These are phyloP conservation scores for Bruguiera hainesii DNA, from an alignment of 441 rosid species.

Conservation along the genomic window DNA sequence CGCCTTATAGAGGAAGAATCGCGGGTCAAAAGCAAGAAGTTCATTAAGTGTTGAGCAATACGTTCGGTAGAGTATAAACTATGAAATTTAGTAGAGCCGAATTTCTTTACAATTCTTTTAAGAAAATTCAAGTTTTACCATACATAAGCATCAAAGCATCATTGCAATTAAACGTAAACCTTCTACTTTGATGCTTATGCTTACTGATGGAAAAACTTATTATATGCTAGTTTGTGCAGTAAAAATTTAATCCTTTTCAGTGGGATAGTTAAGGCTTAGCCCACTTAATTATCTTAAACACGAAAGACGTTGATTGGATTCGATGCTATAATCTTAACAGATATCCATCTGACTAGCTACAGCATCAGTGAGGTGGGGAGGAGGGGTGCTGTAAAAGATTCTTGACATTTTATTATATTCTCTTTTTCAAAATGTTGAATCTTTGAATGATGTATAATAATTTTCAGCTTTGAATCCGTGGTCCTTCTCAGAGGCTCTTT, in stretches of 20 bases:
- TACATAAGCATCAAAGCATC: too few relatives aligned
- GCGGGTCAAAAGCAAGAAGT: too few relatives aligned
- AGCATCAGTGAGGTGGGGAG: conserved; percentile 26
- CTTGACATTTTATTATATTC: conserved; percentile 14
- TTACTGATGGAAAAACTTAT: too few relatives aligned
- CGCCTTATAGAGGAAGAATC: too few relatives aligned
- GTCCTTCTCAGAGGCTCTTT: conserved; percentile 11
- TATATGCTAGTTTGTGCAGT: background rate
- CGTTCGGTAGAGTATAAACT: too few relatives aligned
- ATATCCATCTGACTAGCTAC: conserved; percentile 9
- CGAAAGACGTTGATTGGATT: conserved; percentile 23
- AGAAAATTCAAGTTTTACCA: too few relatives aligned
- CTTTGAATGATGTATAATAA: conserved; percentile 30
- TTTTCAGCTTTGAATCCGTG: conserved; percentile 23
- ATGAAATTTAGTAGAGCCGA: too few relatives aligned
- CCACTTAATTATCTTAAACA: conserved; percentile 25
- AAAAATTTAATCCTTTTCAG: conserved; percentile 3
- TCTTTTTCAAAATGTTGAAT: conserved; percentile 25
- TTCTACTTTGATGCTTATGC: too few relatives aligned
- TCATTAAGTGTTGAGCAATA: too few relatives aligned
- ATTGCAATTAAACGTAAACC: too few relatives aligned
- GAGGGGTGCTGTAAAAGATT: conserved; percentile 31
- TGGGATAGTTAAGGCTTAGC: conserved; percentile 33
- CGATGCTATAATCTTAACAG: conserved; percentile 27
- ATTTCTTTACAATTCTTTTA: too few relatives aligned